Conservation (phyloP, 2,329 filamentous ascomycete genomes). For the Colletotrichum musicola region DNA sequence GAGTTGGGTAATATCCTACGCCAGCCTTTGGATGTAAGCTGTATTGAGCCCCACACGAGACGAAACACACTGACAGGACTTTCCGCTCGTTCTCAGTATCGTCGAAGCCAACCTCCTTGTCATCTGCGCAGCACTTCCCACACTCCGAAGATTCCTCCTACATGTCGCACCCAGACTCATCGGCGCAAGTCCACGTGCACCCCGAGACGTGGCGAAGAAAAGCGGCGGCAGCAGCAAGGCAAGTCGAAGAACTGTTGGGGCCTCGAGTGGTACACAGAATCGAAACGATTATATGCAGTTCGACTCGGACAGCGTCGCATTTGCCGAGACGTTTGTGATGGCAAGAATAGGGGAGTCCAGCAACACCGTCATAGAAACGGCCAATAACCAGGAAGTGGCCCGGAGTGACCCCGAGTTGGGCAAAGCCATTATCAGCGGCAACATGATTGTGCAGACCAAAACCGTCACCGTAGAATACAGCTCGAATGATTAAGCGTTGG, state of each 20-base stretch:
- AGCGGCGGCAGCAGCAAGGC: not conserved
- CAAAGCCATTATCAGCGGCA: constrained; percentile 5
- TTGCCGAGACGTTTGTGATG: constrained; percentile 16
- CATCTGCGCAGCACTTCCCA: constrained; percentile 53
- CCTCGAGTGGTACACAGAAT: not conserved
- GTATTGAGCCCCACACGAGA: too few species aligned
- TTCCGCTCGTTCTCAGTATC: constrained; percentile 42
- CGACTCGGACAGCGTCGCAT: not conserved
- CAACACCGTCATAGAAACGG: not conserved
- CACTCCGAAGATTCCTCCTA: constrained; percentile 50
- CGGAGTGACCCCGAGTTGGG: constrained; percentile 11
- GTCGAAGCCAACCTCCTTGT: constrained; percentile 52
- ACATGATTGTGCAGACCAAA: constrained; percentile 27
- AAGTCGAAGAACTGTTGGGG: constrained; percentile 10
- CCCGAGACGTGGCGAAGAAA: constrained; percentile 6
- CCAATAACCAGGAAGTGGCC: not conserved
- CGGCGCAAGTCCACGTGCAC: constrained; percentile 28
- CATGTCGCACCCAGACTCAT: constrained; percentile 45
- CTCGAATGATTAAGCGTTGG: not conserved
- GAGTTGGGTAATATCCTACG: constrained; percentile 47
- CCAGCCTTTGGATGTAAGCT: constrained; percentile 47
- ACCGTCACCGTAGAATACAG: constrained; percentile 28
- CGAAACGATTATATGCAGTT: constrained; percentile 13
- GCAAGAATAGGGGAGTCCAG: not conserved
- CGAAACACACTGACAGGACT: not conserved